Conservation (phyloP, 169 alveolate species). For the Plasmodium cynomolgi region DNA sequence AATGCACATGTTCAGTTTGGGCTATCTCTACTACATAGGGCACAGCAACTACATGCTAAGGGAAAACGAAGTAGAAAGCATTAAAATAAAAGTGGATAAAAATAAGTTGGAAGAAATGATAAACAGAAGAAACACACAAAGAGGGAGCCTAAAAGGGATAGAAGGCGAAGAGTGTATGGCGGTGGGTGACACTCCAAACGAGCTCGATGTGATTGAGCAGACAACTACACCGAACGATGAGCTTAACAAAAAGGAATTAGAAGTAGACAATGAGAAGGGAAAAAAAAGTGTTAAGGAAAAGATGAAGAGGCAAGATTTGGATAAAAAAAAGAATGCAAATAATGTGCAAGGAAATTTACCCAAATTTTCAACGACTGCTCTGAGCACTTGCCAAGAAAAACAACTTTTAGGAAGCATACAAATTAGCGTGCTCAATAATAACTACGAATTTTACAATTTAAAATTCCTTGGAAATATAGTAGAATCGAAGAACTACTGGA, state of each 20-base stretch:
- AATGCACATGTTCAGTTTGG: slow-evolving; percentile 15
- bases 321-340: neutral
- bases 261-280: neutral
- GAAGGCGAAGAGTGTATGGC: neutral
- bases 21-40: slow-evolving; percentile 45
- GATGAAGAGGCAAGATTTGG: neutral
- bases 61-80: slow-evolving; percentile 41
- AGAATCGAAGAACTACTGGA: slow-evolving; percentile 66
- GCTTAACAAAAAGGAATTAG: neutral
- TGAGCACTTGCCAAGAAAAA: neutral
- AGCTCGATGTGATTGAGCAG: neutral
- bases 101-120: slow-evolving; percentile 42
- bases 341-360: neutral
- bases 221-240: neutral
- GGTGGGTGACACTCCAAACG: neutral
- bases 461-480: slow-evolving; percentile 59
- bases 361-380: neutral
- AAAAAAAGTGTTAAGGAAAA: slow-evolving; percentile 17
- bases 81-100: slow-evolving; percentile 51
- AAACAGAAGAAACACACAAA: neutral
- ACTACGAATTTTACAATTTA: slow-evolving; percentile 62
- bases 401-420: slow-evolving; percentile 40
- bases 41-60: slow-evolving; percentile 29
- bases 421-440: slow-evolving; percentile 51
- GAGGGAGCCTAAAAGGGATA: neutral